Conservation (phyloP, 768 basidiomycete genomes). For the Hericium erinaceus region DNA sequence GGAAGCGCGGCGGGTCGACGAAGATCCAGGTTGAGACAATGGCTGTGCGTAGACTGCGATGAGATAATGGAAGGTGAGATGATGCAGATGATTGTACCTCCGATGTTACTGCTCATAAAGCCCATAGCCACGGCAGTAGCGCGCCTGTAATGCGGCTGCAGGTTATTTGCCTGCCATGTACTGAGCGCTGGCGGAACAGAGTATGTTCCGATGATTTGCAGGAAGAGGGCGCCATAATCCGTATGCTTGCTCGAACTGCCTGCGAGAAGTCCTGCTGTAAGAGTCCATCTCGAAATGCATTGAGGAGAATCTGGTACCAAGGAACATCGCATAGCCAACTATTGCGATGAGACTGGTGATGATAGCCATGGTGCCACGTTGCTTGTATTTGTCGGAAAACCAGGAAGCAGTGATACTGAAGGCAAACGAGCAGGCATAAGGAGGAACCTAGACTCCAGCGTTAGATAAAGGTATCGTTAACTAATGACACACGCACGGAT, state of each 20-base stretch:
- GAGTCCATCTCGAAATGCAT: no score
- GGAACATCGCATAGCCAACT: conserved; percentile 11
- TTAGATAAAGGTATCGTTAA: not conserved
- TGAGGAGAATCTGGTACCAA: conserved; percentile 1
- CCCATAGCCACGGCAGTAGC: conserved; percentile 20
- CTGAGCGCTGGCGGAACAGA: conserved; percentile 17
- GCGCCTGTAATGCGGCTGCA: conserved; percentile 23
- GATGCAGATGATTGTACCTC: not conserved
- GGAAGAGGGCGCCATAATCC: conserved; percentile 20
- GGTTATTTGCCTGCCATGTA: conserved; percentile 23
- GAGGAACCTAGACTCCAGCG: conserved; percentile 16
- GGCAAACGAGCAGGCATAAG: conserved; percentile 22
- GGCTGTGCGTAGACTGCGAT: not conserved
- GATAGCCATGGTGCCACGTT: conserved; percentile 10
- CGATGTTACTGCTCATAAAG: conserved; percentile 13
- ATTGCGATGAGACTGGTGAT: conserved; percentile 6
- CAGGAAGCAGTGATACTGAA: conserved; percentile 11
- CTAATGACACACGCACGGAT: conserved; percentile 3
- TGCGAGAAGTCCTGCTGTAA: not conserved
- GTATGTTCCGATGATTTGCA: conserved; percentile 23
- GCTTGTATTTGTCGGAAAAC: conserved; percentile 11
- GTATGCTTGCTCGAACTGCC: conserved; percentile 11
- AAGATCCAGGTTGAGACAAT: conserved; percentile 11
- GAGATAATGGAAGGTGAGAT: not conserved
- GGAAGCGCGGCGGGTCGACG: conserved; percentile 8